phyloP scores from a whole-genome alignment of 768 basidiomycete genomes.

The Boletus speciosus region DNA sequence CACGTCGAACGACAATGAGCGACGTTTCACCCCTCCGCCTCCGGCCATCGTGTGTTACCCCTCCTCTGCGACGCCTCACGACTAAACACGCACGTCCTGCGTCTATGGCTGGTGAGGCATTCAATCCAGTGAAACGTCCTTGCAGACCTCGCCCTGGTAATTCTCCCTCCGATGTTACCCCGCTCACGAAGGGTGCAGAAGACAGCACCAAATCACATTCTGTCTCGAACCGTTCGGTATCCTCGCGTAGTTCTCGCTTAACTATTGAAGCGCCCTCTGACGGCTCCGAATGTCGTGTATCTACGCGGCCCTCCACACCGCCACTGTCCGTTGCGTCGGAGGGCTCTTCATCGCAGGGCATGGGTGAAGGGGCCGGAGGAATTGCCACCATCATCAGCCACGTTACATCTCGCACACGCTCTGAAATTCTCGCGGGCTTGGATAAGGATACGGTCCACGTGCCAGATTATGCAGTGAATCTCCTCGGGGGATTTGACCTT shows the following conservation, averaged over 20 bases:
- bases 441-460: constrained; percentile 35
- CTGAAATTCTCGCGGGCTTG: constrained; percentile 36
- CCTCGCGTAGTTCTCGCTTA: constrained; percentile 23
- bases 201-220: constrained; percentile 11
- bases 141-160: constrained; percentile 22
- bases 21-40: constrained; percentile 35
- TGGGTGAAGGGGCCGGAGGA: constrained; percentile 23
- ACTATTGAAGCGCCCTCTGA: constrained; percentile 15
- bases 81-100: constrained; percentile 23
- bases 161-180: constrained; percentile 12
- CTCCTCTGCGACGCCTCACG: constrained; percentile 26
- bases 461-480: constrained; percentile 44
- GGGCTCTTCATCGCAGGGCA: constrained; percentile 21
- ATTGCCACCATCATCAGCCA: constrained; percentile 38
- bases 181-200: constrained; percentile 20
- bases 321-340: constrained; percentile 28
- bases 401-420: constrained; percentile 31
- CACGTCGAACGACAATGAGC: constrained; percentile 35
- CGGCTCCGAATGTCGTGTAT: constrained; percentile 22
- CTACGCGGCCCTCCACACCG: constrained; percentile 29
- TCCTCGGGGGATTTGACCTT: constrained; percentile 42
- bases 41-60: constrained; percentile 29
- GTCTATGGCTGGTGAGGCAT: constrained; percentile 26
- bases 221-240: constrained; percentile 18
- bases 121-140: constrained; percentile 29